Percentiles rank a stretch among this genome's conserved stretches.
These are phyloP conservation scores for Magnolia changhungtana DNA, from an alignment of 164 flowering plant species.

Conservation along the genomic window DNA sequence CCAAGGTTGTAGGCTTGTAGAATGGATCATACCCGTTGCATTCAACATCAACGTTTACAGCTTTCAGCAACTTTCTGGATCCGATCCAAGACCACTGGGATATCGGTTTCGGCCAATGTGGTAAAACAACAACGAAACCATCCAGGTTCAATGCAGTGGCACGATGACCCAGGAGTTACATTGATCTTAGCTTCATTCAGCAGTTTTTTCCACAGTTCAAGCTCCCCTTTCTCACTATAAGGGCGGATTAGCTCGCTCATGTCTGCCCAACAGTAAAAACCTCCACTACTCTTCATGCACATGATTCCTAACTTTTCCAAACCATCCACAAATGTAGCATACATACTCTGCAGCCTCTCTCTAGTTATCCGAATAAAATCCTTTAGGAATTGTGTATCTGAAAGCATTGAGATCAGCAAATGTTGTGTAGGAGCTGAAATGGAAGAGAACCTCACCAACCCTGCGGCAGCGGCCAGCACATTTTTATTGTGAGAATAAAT, in stretches of 20 bases:
- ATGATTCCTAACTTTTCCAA: constrained; percentile 58
- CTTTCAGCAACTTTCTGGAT: constrained; percentile 51
- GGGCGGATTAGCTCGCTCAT: constrained; percentile 71
- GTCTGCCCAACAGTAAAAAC: constrained; percentile 90
- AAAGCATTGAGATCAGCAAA: constrained; percentile 67
- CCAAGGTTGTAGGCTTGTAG: background rate
- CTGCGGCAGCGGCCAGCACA: constrained; percentile 62
- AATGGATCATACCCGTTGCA: constrained; percentile 6
- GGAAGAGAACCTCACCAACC: constrained; percentile 68
- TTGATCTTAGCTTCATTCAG: constrained; percentile 70
- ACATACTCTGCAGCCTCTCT: constrained; percentile 47
- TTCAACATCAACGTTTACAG: constrained; percentile 52
- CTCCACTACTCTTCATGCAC: constrained; percentile 63
- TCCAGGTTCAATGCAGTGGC: constrained; percentile 96
- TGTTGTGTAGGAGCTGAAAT: constrained; percentile 68
- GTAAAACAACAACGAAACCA: constrained; percentile 87
- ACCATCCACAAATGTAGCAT: constrained; percentile 45
- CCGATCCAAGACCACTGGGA: constrained; percentile 74
- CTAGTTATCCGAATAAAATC: constrained; percentile 35
- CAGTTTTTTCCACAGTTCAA: constrained; percentile 87
- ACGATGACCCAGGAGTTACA: constrained; percentile 77
- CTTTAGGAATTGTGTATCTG: constrained; percentile 53
- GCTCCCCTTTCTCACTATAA: constrained; percentile 91
- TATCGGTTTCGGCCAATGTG: constrained; percentile 55
- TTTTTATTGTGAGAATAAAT: constrained; percentile 66